phyloP scores from a whole-genome alignment of 192 early-diverging fungal genomes.

The Mortierella antarctica region DNA sequence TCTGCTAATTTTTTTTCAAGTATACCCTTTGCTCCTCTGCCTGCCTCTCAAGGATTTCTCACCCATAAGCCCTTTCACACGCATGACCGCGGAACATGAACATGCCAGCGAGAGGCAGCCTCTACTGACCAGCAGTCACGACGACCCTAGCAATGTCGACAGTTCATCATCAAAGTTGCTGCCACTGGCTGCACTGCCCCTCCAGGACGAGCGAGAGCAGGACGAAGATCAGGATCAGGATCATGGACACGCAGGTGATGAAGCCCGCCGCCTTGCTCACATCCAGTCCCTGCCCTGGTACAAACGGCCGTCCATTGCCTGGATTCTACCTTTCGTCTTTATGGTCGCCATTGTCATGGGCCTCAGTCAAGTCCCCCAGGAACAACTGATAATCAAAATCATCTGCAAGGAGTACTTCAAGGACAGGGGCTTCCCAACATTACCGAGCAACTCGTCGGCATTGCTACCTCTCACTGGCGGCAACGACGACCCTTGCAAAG shows the following conservation, averaged over 20 bases:
- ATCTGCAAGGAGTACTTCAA: conserved; percentile 29
- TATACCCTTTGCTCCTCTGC: background rate
- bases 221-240: background rate
- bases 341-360: conserved; percentile 27
- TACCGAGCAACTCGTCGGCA: background rate
- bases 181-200: background rate
- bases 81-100: background rate
- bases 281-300: conserved; percentile 35
- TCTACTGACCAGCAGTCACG: background rate
- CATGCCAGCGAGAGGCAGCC: conserved; percentile 11
- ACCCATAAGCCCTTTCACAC: background rate
- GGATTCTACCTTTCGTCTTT: conserved; percentile 32
- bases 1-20: too few species aligned
- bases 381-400: conserved; percentile 34
- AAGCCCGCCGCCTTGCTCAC: conserved; percentile 11
- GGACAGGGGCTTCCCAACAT: background rate
- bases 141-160: background rate
- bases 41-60: background rate
- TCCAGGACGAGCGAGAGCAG: background rate
- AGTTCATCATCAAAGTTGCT: background rate
- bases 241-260: conserved; percentile 10
- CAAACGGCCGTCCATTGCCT: conserved; percentile 20
- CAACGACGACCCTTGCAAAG: conserved; percentile 9
- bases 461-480: background rate
- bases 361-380: conserved; percentile 15